Evolutionary conservation across 306 rosid genomes (phyloP), one percentile per base, ranked within the genome.

Genomic region (Quercus bicolor): DNA sequence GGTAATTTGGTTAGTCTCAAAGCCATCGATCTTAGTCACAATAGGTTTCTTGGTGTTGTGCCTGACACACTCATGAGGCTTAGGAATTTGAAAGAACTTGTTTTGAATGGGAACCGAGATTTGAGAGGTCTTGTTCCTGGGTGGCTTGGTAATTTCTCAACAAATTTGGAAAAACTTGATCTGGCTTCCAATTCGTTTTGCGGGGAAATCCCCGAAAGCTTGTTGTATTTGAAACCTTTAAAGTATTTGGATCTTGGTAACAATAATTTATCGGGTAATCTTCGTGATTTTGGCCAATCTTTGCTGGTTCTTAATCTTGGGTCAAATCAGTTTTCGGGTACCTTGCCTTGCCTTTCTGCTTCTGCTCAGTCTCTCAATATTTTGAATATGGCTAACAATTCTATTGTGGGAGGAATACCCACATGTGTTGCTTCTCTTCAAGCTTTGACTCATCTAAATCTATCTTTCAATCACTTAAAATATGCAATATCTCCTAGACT

Each of bases 101-200:
- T 85, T 75, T 78, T 92, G 89, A 83, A 62, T 79, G 94, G 90
- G 70, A 95, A 95, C 80, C 88, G 68, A 26, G 83, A 20, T 81
- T 86, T 95, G 88, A 90, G 87, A 37, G 98, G 98, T n/a, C 73
- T 75, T 28, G 20, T 95, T 26, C 97, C 97, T 70, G 51, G 64
- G 68, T 95, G 98, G 98, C 60, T 95, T 54, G 98, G 98, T 52
- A 95, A 91, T 70, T 92, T 95, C 85, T 95, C 98, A 37, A 18
- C 88, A 29, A 83, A 77, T 87, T 84, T 95, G 81, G 92, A 88
- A 75, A 92, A 85, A 19, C 23, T 95, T 12, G 87, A 88, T 71
- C 57, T 95, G 62, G 89, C 90, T 31, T 88, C 78, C 20, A 73
- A 90, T 81, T 90, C 97, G 15, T 90, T 95, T 77, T 56, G 21